Base-by-base conservation (phyloP, 164 flowering plant species). In the Protea cynaroides region DNA sequence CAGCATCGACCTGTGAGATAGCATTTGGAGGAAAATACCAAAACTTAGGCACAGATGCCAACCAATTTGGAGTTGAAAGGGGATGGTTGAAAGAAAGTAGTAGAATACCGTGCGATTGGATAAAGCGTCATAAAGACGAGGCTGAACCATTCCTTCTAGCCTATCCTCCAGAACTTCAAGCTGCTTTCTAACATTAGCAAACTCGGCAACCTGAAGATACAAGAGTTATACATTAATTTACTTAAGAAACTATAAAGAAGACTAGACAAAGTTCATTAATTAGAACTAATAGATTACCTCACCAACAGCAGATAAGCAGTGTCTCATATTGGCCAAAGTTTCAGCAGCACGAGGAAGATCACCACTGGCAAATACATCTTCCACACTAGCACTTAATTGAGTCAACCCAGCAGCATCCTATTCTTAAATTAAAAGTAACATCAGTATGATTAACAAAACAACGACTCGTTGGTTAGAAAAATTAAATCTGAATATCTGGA, bases 391-490 rank as follows among this genome's bases (percentile, higher is more conserved):
- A 69, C 99, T 95, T 66, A 95, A 74, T 63, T 95, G 96, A 36
- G 99, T 86, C 76, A 95, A 84, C 25, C 99, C 97, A 56, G 99
- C 99, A 75, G 99, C 99, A 83, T 95, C 99, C 99, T 95, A 71
- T 70, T 64, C 68, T 61, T 64, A 24, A 55, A 55, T 47, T 0
- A 14, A 55, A 24, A 66, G 37, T 43, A 47, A 24, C 25, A 50
- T 61, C 23, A 57, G 25, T 8, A 18, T 49, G 58, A 18, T 17
- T 34, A 34, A 67, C 12, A 7, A 29, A 58, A 69, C 22, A 29
- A 8, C 7, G 18, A 23, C 62, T 29, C 25, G 17, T 19, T 19
- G 25, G 1, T 34, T 0, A 8, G 40, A 40, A 23, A 19, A 8
- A 29, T 8, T n/a, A 21, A 54, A 59, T 59, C 23, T 38, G 55